phyloP scores from a whole-genome alignment of 1,139 yeast species.

The Suhomyces ambrosiae region DNA sequence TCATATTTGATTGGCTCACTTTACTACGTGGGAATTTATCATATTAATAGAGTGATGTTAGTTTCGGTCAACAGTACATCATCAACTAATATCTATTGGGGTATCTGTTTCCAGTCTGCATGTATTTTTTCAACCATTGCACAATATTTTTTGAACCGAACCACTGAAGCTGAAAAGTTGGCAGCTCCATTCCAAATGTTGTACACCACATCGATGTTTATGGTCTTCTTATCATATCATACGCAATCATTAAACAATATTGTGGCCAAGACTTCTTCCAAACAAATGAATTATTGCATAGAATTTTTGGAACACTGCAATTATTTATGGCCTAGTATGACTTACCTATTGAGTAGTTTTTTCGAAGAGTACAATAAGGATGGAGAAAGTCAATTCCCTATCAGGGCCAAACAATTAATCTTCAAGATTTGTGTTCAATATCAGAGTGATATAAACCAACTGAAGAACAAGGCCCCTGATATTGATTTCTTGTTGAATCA shows the following conservation, averaged over 20 bases:
- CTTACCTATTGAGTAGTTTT: conserved; percentile 15
- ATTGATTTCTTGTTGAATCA: conserved; percentile 20
- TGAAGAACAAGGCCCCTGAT: conserved; percentile 12
- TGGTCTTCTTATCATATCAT: conserved; percentile 19
- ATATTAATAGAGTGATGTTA: conserved; percentile 17
- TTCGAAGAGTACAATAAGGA: conserved; percentile 11
- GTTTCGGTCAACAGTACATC: conserved; percentile 7
- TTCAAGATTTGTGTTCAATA: conserved; percentile 14
- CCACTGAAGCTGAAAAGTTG: conserved; percentile 3
- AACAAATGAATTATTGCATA: conserved; percentile 16
- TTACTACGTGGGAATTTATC: conserved; percentile 17
- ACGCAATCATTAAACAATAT: conserved; percentile 17
- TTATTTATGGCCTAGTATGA: conserved; percentile 19
- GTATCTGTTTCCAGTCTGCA: conserved; percentile 17
- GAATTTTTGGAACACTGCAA: conserved; percentile 15
- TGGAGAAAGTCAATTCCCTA: conserved; percentile 12
- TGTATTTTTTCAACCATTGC: conserved; percentile 14
- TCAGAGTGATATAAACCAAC: conserved; percentile 10
- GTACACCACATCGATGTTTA: conserved; percentile 16
- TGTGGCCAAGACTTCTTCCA: conserved; percentile 17
- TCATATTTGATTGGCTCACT: conserved; percentile 14
- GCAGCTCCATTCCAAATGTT: conserved; percentile 15
- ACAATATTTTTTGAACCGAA: conserved; percentile 11
- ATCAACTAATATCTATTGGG: conserved; percentile 14
- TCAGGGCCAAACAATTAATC: conserved; percentile 11